Evolutionary conservation across 495 filamentous ascomycete genomes (phyloP).

Genomic region (Cudoniella acicularis): DNA sequence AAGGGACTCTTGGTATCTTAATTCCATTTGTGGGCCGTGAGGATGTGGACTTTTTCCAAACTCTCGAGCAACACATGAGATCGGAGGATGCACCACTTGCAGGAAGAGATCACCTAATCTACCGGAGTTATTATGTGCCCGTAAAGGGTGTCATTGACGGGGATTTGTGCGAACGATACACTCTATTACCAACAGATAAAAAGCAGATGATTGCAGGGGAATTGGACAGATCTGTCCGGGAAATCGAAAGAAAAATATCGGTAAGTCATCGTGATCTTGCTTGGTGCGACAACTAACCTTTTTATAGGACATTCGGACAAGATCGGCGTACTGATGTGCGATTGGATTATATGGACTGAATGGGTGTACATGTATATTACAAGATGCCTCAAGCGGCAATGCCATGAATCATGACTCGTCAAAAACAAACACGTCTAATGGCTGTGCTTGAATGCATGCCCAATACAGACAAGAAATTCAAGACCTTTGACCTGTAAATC

Average conservation of each 20-base stretch:
- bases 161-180: slow-evolving; percentile 93
- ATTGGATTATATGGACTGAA: background rate
- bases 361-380: slow-evolving; percentile 21
- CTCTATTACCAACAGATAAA: slow-evolving; percentile 73
- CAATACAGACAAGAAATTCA: slow-evolving; percentile 9
- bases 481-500: slow-evolving; percentile 25
- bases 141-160: slow-evolving; percentile 97
- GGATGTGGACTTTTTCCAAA: slow-evolving; percentile 97
- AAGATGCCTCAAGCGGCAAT: background rate
- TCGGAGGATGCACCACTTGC: slow-evolving; percentile 80
- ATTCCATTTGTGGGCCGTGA: slow-evolving; percentile 87
- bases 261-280: slow-evolving; percentile 42
- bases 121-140: slow-evolving; percentile 93
- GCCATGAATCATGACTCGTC: slow-evolving; percentile 20
- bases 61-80: slow-evolving; percentile 79
- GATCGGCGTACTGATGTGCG: slow-evolving; percentile 69
- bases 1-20: slow-evolving; percentile 88
- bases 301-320: slow-evolving; percentile 76
- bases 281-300: slow-evolving; percentile 17
- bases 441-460: slow-evolving; percentile 4
- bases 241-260: slow-evolving; percentile 94
- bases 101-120: slow-evolving; percentile 91
- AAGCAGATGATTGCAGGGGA: slow-evolving; percentile 94
- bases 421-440: background rate
- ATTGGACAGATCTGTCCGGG: slow-evolving; percentile 81